Conservation (phyloP, 345 rosid genomes). For the Adansonia digitata region DNA sequence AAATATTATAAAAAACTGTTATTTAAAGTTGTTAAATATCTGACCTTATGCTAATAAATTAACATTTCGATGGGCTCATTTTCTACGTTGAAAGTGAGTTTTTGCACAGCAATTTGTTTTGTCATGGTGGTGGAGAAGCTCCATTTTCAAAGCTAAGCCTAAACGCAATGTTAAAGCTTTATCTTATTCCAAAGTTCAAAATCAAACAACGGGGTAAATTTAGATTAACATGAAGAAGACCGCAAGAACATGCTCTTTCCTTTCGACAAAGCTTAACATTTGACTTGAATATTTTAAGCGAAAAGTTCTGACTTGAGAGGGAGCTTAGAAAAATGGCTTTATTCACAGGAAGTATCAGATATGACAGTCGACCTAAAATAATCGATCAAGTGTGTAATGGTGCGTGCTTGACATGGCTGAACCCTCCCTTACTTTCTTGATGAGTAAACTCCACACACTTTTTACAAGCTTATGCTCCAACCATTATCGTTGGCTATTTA, state of each 20-base stretch:
- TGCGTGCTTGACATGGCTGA: neutral
- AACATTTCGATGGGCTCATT: too few relatives aligned
- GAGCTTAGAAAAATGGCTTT: neutral
- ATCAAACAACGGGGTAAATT: neutral
- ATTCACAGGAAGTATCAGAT: neutral
- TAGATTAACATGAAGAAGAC: neutral
- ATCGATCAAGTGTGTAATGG: neutral
- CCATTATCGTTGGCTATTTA: too few relatives aligned
- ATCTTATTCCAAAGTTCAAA: neutral
- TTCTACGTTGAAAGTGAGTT: too few relatives aligned
- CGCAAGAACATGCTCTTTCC: neutral
- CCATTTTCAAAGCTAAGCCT: too few relatives aligned
- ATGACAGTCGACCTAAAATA: neutral
- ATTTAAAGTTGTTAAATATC: too few relatives aligned
- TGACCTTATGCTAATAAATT: too few relatives aligned
- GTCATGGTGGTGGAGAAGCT: too few relatives aligned
- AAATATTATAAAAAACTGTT: too few relatives aligned
- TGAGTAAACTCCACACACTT: neutral
- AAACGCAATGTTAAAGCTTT: too few relatives aligned
- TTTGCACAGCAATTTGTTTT: too few relatives aligned
- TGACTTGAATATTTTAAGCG: neutral
- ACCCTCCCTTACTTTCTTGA: neutral
- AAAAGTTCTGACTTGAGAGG: neutral
- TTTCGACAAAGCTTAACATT: neutral
- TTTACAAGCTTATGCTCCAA: neutral